Percentiles rank a stretch among this genome's conserved stretches.
Conservation (phyloP, 108 stramenopile species). For the Cyclostephanos invisitatus region DNA sequence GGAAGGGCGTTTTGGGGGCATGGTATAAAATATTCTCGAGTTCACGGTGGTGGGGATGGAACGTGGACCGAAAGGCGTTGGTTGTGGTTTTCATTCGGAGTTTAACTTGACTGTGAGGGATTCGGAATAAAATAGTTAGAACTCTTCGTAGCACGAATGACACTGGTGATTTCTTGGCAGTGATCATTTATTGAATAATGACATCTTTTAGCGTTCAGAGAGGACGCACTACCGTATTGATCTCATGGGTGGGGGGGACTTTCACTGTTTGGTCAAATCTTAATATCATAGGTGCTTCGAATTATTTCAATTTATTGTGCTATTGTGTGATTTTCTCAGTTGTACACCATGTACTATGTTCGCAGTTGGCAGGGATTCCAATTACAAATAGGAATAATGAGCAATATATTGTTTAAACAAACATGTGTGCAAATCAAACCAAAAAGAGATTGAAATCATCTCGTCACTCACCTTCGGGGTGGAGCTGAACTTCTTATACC, state of each 20-base stretch:
- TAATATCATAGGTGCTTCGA: not conserved
- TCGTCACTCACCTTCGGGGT: conserved; percentile 78
- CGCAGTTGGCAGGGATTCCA: not conserved
- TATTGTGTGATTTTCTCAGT: conserved; percentile 36
- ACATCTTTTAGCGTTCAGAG: too few species aligned
- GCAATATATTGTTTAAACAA: not conserved
- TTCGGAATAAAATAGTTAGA: too few species aligned
- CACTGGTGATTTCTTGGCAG: too few species aligned
- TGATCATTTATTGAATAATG: too few species aligned
- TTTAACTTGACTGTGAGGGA: too few species aligned
- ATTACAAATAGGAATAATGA: not conserved
- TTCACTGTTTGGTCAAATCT: not conserved
- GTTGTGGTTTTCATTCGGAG: not conserved
- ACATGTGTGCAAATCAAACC: not conserved
- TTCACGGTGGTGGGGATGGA: not conserved
- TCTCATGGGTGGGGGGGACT: not conserved
- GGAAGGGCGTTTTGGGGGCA: not conserved
- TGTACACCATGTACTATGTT: conserved; percentile 88
- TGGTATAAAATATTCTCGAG: too few species aligned
- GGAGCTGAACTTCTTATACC: conserved; percentile 99
- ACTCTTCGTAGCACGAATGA: too few species aligned
- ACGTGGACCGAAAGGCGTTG: not conserved
- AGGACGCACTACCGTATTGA: too few species aligned
- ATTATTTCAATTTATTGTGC: not conserved
- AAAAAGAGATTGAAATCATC: conserved; percentile 3